phyloP scores from a whole-genome alignment of 176 grass and related monocot species.

The Raddia guianensis region DNA sequence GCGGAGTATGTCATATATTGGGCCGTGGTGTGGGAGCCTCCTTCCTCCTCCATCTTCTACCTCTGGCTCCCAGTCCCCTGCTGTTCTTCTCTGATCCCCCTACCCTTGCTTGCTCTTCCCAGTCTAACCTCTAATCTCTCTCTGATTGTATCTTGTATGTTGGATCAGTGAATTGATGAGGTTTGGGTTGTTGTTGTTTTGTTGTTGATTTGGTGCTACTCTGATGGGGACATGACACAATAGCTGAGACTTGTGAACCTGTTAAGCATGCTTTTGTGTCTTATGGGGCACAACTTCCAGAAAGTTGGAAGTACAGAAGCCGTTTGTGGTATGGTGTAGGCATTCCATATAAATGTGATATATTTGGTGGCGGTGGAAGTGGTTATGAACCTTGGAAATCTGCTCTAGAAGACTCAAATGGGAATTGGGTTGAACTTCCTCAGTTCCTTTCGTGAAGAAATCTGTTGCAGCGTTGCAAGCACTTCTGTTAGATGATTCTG shows the following conservation, averaged over 20 bases:
- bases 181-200: no score
- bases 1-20: no score
- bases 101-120: no score
- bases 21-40: no score
- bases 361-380: constrained; percentile 83
- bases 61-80: no score
- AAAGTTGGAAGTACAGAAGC: constrained; percentile 97
- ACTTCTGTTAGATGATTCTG: constrained; percentile 95
- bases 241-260: constrained; percentile 95
- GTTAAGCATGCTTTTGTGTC: constrained; percentile 96
- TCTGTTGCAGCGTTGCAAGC: constrained; percentile 90
- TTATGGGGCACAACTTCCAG: constrained; percentile 82
- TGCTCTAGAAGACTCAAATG: constrained; percentile 75
- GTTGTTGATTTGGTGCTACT: no score
- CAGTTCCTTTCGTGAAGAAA: constrained; percentile 98
- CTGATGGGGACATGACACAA: no score
- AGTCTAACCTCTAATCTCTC: no score
- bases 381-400: constrained; percentile 80
- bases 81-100: no score
- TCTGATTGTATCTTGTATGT: no score
- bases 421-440: constrained; percentile 89
- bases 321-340: constrained; percentile 94
- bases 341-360: constrained; percentile 66
- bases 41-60: no score
- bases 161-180: no score